Evolutionary conservation across 106 monocot genomes (phyloP).

Genomic region (Dioscorea alata): DNA sequence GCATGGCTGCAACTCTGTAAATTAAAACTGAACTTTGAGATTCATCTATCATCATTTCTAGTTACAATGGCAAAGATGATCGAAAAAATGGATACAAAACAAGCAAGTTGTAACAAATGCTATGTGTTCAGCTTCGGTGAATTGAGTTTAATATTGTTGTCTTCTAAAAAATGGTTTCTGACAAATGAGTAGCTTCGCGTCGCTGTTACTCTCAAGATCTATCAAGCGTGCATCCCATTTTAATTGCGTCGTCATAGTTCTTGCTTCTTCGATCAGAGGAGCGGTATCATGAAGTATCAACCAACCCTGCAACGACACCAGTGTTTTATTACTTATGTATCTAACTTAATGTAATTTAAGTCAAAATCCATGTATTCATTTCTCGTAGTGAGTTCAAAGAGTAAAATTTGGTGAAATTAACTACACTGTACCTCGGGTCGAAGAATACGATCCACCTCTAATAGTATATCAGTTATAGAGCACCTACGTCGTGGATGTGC

Average conservation of each 20-base stretch:
- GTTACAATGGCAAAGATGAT: too few species aligned
- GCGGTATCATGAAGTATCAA: constrained; percentile 58
- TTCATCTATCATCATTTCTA: too few species aligned
- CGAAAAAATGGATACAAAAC: too few species aligned
- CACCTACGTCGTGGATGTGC: constrained; percentile 44
- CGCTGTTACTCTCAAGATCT: constrained; percentile 44
- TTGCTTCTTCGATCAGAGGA: constrained; percentile 44
- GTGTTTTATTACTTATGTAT: background rate
- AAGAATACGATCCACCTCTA: constrained; percentile 86
- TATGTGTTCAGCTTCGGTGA: background rate
- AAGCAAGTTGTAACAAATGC: too few species aligned
- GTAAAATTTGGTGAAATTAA: background rate
- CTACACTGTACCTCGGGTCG: constrained; percentile 64
- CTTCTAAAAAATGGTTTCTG: constrained; percentile 85
- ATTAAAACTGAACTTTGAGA: too few species aligned
- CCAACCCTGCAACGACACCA: constrained; percentile 88
- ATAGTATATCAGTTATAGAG: constrained; percentile 65
- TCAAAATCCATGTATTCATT: background rate
- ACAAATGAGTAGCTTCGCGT: constrained; percentile 70
- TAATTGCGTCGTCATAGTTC: constrained; percentile 43
- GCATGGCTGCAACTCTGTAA: too few species aligned
- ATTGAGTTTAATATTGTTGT: constrained; percentile 29
- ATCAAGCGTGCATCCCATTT: constrained; percentile 76
- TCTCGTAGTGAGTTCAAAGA: background rate
- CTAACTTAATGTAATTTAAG: background rate